These are phyloP conservation scores for Jamesozyma spencerorum DNA, from an alignment of 805 yeast genomes.

Conservation along the genomic window DNA sequence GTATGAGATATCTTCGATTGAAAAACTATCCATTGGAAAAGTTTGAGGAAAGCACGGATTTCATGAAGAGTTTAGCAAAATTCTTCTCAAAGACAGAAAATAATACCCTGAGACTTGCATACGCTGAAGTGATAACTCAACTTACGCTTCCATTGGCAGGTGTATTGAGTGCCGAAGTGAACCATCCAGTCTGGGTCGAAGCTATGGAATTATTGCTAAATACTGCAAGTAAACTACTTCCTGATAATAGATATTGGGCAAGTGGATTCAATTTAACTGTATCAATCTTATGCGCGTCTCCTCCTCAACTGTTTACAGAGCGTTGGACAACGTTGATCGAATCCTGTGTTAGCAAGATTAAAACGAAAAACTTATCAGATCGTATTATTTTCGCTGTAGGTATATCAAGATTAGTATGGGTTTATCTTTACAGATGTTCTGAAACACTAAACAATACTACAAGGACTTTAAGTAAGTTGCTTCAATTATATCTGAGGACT, in stretches of 20 bases:
- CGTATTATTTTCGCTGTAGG: constrained; percentile 55
- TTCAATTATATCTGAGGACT: constrained; percentile 45
- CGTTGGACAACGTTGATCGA: constrained; percentile 70
- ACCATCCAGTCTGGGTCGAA: constrained; percentile 90
- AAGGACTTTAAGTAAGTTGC: constrained; percentile 60
- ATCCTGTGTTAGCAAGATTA: constrained; percentile 47
- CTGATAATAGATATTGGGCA: constrained; percentile 50
- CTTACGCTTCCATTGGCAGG: constrained; percentile 78
- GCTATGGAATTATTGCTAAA: constrained; percentile 59
- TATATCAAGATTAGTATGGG: constrained; percentile 76
- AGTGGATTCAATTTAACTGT: constrained; percentile 58
- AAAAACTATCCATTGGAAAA: constrained; percentile 79
- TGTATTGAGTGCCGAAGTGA: constrained; percentile 82
- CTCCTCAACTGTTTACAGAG: constrained; percentile 59
- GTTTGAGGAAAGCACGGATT: constrained; percentile 91
- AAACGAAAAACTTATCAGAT: constrained; percentile 46
- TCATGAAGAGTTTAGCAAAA: constrained; percentile 74
- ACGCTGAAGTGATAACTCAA: constrained; percentile 73
- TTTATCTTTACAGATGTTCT: constrained; percentile 72
- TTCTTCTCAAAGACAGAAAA: constrained; percentile 63
- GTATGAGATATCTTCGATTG: constrained; percentile 78
- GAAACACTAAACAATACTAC: constrained; percentile 86
- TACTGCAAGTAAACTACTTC: constrained; percentile 38
- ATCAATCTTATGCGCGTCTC: constrained; percentile 70
- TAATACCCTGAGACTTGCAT: constrained; percentile 59